These are phyloP conservation scores for Neurospora cerealis DNA, from an alignment of 495 filamentous ascomycete genomes.

Conservation along the genomic window DNA sequence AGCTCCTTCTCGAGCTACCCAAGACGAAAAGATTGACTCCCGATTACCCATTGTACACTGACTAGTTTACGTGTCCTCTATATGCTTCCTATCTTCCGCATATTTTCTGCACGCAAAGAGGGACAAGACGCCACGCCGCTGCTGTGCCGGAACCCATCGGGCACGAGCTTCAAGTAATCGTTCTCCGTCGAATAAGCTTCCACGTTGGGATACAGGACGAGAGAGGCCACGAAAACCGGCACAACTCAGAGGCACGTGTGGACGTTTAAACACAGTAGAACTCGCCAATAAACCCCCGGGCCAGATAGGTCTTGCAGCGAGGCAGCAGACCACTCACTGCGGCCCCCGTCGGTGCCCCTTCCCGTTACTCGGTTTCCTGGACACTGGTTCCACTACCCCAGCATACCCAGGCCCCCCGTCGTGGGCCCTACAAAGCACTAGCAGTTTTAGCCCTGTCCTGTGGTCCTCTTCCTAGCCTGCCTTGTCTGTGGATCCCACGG, in stretches of 20 bases:
- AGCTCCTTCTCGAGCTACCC: not conserved
- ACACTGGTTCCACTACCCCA: conserved; percentile 9
- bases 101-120: not conserved
- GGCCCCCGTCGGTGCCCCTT: conserved; percentile 9
- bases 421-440: conserved; percentile 1
- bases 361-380: conserved; percentile 11
- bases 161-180: not conserved
- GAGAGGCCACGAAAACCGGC: not conserved
- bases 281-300: not conserved
- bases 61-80: not conserved
- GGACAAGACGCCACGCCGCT: not conserved
- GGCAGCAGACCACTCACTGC: not conserved
- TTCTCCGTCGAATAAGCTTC: not conserved
- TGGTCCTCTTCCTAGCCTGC: not conserved
- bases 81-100: not conserved
- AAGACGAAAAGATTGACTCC: not conserved
- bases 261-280: not conserved
- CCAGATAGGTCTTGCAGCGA: conserved; percentile 4
- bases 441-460: conserved; percentile 3
- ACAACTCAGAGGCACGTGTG: not conserved
- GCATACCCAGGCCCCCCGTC: not conserved
- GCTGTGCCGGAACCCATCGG: not conserved
- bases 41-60: not conserved
- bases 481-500: conserved; percentile 18
- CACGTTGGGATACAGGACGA: not conserved